Conservation (phyloP, 768 basidiomycete genomes). For the Russula earlei region DNA sequence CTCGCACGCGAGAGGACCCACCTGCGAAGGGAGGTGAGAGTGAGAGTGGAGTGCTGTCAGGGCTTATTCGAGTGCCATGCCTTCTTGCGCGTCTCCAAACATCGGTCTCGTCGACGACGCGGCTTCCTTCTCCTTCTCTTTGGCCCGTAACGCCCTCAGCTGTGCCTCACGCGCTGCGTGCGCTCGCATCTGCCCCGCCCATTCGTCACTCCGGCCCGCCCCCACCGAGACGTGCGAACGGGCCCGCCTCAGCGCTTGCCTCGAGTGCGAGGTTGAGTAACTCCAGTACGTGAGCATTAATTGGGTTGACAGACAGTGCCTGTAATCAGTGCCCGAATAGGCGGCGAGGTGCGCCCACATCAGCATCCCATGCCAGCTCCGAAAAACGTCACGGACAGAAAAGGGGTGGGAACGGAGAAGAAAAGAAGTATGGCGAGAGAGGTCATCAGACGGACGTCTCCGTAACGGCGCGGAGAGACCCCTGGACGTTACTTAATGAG, state of each 20-base stretch:
- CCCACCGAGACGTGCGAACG: conserved; percentile 2
- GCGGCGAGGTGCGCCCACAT: background rate
- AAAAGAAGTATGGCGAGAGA: no score
- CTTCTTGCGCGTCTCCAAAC: conserved; percentile 10
- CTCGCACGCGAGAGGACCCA: background rate
- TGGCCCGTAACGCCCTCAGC: background rate
- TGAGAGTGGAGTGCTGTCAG: background rate
- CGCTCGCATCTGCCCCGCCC: conserved; percentile 15
- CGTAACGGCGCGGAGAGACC: background rate
- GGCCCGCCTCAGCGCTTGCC: conserved; percentile 11
- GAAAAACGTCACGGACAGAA: background rate
- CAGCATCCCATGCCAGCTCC: background rate
- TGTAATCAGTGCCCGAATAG: conserved; percentile 21
- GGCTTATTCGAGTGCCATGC: conserved; percentile 7
- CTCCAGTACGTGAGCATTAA: conserved; percentile 73
- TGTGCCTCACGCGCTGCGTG: conserved; percentile 12
- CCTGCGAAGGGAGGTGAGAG: background rate
- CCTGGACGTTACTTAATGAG: background rate
- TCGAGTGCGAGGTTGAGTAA: conserved; percentile 77
- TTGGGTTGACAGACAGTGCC: conserved; percentile 72
- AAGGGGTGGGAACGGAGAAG: no score
- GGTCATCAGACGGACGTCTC: background rate
- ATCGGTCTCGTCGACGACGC: background rate
- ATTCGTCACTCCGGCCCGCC: conserved; percentile 8
- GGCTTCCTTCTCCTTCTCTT: background rate